A percentile compares a stretch with the other conserved stretches of the same genome.
phyloP scores from a whole-genome alignment of 2,329 filamentous ascomycete species.

The Fusarium udum region DNA sequence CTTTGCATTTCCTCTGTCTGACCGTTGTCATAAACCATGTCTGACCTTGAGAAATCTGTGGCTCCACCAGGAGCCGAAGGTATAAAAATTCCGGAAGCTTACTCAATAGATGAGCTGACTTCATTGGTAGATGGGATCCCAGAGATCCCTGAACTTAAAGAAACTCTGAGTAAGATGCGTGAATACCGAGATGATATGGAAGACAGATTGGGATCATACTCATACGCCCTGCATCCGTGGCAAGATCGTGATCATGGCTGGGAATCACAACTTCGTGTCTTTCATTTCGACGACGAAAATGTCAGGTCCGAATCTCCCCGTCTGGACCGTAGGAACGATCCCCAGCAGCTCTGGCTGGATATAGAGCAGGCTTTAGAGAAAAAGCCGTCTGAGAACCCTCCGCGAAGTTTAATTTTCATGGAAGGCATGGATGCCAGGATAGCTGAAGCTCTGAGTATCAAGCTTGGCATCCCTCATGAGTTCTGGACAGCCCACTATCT shows the following conservation, averaged over 20 bases:
- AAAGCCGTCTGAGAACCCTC: neutral
- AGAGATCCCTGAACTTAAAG: neutral
- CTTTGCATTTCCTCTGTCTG: neutral
- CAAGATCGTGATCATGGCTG: neutral
- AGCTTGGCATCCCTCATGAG: neutral
- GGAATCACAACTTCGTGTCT: neutral
- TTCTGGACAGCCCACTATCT: neutral
- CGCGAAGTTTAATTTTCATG: neutral
- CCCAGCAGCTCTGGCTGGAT: neutral
- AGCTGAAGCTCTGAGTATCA: neutral
- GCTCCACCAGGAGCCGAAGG: neutral
- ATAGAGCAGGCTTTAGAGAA: neutral
- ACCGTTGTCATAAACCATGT: neutral
- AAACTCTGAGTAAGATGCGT: neutral
- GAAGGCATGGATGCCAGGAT: neutral
- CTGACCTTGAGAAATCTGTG: neutral
- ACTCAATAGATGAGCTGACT: neutral
- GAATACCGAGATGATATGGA: neutral
- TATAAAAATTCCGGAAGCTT: fast-evolving
- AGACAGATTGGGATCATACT: neutral
- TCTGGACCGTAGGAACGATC: neutral
- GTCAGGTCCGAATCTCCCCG: neutral
- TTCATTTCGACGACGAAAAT: neutral
- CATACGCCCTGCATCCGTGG: neutral
- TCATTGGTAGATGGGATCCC: neutral